Evolutionary conservation across 495 filamentous ascomycete species (phyloP).

Genomic region (Daldinia grandis): DNA sequence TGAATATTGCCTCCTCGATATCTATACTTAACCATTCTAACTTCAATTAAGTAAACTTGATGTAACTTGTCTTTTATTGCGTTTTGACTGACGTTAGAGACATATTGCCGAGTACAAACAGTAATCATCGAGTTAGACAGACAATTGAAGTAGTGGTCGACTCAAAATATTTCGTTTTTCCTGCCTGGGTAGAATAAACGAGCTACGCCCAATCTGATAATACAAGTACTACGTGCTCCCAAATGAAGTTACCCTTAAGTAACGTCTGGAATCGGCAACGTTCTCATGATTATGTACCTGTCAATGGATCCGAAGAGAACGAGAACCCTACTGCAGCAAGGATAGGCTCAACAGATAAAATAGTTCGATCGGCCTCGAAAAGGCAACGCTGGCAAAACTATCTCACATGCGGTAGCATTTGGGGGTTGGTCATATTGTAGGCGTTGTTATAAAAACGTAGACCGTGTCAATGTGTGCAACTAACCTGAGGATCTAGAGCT

Average conservation of each 20-base stretch:
- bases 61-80: neutral
- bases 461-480: slow-evolving; percentile 14
- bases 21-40: neutral
- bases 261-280: slow-evolving; percentile 29
- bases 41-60: neutral
- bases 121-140: neutral
- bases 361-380: neutral
- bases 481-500: slow-evolving; percentile 38
- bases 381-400: slow-evolving; percentile 12
- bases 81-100: neutral
- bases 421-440: slow-evolving; percentile 49
- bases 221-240: slow-evolving; percentile 9
- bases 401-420: slow-evolving; percentile 33
- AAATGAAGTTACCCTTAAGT: slow-evolving; percentile 17
- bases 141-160: neutral
- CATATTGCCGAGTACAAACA: neutral
- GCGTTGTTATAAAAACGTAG: slow-evolving; percentile 18
- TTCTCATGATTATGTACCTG: slow-evolving; percentile 24
- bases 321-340: slow-evolving; percentile 15
- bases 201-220: neutral
- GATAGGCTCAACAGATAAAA: slow-evolving; percentile 1
- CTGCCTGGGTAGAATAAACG: neutral
- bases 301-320: slow-evolving; percentile 26
- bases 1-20: neutral
- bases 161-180: neutral